A percentile compares a stretch with the other conserved stretches of the same genome.
phyloP scores from a whole-genome alignment of 345 rosid species.

The Gossypium rotundifolium region DNA sequence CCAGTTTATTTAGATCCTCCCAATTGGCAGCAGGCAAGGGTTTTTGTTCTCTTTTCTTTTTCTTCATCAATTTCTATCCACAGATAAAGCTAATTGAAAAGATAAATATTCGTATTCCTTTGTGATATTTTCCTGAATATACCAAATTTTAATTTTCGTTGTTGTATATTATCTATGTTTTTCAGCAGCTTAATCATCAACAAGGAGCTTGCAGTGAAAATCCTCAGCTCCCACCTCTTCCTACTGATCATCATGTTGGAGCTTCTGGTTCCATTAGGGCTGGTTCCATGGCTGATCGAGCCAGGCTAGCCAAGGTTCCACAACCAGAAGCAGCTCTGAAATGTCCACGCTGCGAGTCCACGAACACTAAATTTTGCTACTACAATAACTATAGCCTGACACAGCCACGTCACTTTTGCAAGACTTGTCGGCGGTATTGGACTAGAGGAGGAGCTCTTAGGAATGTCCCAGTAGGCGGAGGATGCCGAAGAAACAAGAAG shows the following conservation, averaged over 20 bases:
- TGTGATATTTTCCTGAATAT: conserved; percentile 45
- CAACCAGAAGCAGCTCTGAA: conserved; percentile 52
- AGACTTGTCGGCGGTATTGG: conserved; percentile 81
- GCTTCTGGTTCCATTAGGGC: conserved; percentile 39
- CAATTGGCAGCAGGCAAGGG: conserved; percentile 67
- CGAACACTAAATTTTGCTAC: conserved; percentile 81
- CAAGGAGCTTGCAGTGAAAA: conserved; percentile 27
- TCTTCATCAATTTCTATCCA: conserved; percentile 24
- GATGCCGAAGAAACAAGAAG: conserved; percentile 67
- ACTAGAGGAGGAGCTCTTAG: conserved; percentile 71
- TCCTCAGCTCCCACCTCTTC: conserved; percentile 41
- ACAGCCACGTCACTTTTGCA: conserved; percentile 87
- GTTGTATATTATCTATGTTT: background rate
- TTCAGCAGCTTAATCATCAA: conserved; percentile 40
- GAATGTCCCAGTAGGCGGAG: conserved; percentile 76
- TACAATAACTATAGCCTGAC: conserved; percentile 72
- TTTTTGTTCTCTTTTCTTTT: conserved; percentile 16
- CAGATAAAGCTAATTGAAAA: conserved; percentile 20
- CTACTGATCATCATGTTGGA: conserved; percentile 17
- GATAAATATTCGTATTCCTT: conserved; percentile 55
- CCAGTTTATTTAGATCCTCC: conserved; percentile 61
- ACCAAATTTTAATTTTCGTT: conserved; percentile 22
- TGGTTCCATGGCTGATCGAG: conserved; percentile 69
- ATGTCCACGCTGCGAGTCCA: conserved; percentile 75
- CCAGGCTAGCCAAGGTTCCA: conserved; percentile 51